Base-by-base conservation (phyloP, 78 protist genomes). In the Planoprotostelium fungivorum region DNA sequence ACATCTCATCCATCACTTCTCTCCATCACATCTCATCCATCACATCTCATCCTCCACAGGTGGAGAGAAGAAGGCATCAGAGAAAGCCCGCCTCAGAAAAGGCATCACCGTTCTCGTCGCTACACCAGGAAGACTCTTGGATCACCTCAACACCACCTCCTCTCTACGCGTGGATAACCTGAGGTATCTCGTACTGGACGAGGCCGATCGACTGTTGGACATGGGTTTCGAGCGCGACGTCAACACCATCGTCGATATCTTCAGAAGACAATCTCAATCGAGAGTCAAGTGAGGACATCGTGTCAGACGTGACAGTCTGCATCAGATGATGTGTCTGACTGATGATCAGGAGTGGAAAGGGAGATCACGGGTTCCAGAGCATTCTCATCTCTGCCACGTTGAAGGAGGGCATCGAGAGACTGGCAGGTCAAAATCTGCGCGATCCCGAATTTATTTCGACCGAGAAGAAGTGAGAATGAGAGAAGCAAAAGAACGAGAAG, bases 71-170 rank as follows among this genome's bases (percentile, higher is more conserved):
- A 85, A 94, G 28, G 36, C 95, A 86, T 29, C 93, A 16, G 98
- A 98, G 84, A 98, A 98, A 88, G 96, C 96, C 34, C 88, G 98
- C n/a, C 63, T 98, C 0, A 87, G 98, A 39, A 96, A 97, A 38
- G 99, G 99, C 36, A 84, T 96, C 1, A 85, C 91, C 34, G 35
- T 97, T 9, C 63, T 98, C 23, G 96, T 98, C 29, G 90, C 98
- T 0, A 98, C 99, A 25, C 97, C 98, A 0, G 99, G 99, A 34
- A 38, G 98, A n/a, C 91, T 98, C 1, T 90, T 95, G 1, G 98
- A 98, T 89, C 99, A 98, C 86, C 63, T 97, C 28, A 86, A 85
- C 39, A 90, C 89, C 35, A 97, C 99, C 23, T 28, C 84, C 36
- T 29, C 93, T 0, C 91, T 97, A 63, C 38, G 86, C n/a, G 28